A percentile compares a stretch with the other conserved stretches of the same genome.
Conservation (phyloP, 2,329 filamentous ascomycete genomes). For the Exophiala alcalophila region DNA sequence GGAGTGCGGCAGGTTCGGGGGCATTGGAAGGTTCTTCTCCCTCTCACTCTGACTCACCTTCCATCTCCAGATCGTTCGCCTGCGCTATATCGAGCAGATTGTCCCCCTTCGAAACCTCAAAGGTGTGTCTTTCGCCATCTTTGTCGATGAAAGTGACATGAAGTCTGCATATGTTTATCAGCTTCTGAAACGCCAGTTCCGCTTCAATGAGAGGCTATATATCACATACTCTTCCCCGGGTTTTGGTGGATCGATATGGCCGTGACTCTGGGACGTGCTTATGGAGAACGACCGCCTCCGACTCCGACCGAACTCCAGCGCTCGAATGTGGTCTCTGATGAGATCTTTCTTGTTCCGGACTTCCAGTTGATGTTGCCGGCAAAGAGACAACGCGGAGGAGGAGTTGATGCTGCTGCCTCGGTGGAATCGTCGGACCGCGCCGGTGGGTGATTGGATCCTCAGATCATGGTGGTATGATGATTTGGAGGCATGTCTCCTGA, state of each 20-base stretch:
- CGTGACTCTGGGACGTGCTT: conserved; percentile 62
- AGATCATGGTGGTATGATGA: conserved; percentile 6
- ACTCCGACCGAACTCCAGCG: conserved; percentile 32
- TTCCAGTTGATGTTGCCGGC: conserved; percentile 25
- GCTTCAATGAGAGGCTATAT: no score
- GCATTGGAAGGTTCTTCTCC: background rate
- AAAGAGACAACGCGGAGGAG: conserved; percentile 9
- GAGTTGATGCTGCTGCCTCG: conserved; percentile 2
- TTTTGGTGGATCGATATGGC: conserved; percentile 78
- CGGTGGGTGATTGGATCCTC: background rate
- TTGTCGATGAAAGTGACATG: conserved; percentile 93
- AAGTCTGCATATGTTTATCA: conserved; percentile 53
- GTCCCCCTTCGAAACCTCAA: conserved; percentile 80
- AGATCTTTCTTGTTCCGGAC: conserved; percentile 23
- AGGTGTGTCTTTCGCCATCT: conserved; percentile 70
- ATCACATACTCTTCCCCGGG: conserved; percentile 90
- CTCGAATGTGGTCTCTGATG: conserved; percentile 26
- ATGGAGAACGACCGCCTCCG: conserved; percentile 64
- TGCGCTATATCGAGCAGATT: conserved; percentile 95
- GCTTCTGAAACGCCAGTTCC: background rate
- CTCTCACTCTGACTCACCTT: conserved; percentile 52
- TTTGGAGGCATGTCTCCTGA: conserved; percentile 1
- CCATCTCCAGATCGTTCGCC: conserved; percentile 94
- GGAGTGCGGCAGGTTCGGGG: background rate
- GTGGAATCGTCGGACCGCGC: conserved; percentile 6